phyloP scores from a whole-genome alignment of 257 asterid genomes.

The Mentha longifolia region DNA sequence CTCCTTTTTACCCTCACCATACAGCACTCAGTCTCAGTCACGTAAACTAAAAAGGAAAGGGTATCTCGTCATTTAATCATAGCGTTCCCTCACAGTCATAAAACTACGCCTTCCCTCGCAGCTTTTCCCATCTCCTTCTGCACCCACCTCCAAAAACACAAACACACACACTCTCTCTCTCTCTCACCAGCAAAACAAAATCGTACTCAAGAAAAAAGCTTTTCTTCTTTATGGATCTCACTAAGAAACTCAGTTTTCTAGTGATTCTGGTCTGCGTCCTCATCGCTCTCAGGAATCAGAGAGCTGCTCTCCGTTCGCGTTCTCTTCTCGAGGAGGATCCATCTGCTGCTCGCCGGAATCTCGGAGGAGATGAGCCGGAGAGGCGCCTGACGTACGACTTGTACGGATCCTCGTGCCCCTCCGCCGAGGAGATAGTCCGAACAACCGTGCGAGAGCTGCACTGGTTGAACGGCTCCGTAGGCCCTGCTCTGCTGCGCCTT shows the following conservation, averaged over 20 bases:
- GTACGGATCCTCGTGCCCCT: conserved; percentile 60
- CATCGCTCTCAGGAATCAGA: conserved; percentile 53
- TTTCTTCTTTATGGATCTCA: conserved; percentile 45
- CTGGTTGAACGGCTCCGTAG: conserved; percentile 34
- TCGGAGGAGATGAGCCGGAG: conserved; percentile 22
- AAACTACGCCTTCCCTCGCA: background rate
- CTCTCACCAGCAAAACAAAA: no score
- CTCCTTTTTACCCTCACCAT: background rate
- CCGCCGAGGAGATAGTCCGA: conserved; percentile 57
- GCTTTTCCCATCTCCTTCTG: background rate
- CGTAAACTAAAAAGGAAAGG: no score
- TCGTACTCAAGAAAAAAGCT: no score
- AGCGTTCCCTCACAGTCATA: no score
- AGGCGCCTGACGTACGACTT: conserved; percentile 52
- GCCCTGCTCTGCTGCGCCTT: conserved; percentile 65
- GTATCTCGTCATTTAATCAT: no score
- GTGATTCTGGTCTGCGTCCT: conserved; percentile 55
- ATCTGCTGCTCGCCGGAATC: conserved; percentile 17
- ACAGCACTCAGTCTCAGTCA: no score
- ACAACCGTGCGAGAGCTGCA: conserved; percentile 46
- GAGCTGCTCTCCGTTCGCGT: conserved; percentile 40
- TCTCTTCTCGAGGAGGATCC: background rate
- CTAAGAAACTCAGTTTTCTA: conserved; percentile 48
- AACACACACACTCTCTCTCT: background rate
- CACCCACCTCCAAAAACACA: conserved; percentile 23